Percentiles rank a stretch among this genome's conserved stretches.
Evolutionary conservation across 305 asterid genomes (phyloP).

Genomic region (Caryopteris hybrid): DNA sequence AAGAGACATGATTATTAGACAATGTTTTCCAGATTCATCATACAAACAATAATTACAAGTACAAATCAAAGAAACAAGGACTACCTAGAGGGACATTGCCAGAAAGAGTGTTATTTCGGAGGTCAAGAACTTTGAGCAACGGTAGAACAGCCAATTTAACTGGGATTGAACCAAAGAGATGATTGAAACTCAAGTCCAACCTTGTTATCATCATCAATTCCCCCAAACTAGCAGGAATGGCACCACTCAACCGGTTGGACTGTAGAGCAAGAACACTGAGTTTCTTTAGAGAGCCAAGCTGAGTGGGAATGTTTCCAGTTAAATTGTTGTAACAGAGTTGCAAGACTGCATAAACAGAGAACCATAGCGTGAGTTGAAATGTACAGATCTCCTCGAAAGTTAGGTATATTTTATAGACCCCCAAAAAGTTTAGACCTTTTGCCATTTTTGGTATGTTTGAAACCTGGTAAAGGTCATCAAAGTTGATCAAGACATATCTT

Average conservation of each 20-base stretch:
- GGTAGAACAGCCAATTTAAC: slow-evolving; percentile 51
- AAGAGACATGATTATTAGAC: slow-evolving; percentile 8
- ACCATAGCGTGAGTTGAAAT: not conserved
- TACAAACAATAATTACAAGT: not conserved
- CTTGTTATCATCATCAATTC: slow-evolving; percentile 53
- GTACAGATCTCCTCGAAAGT: not conserved
- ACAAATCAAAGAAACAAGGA: not conserved
- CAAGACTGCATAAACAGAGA: slow-evolving; percentile 51
- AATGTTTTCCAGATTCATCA: not conserved
- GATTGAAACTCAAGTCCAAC: slow-evolving; percentile 79
- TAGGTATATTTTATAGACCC: not conserved
- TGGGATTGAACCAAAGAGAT: slow-evolving; percentile 78
- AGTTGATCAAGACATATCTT: not conserved
- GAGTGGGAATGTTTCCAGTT: slow-evolving; percentile 71
- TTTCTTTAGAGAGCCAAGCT: slow-evolving; percentile 58
- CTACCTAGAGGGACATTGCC: slow-evolving; percentile 94
- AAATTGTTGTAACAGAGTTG: slow-evolving; percentile 83
- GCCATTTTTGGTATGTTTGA: not conserved
- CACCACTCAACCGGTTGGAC: slow-evolving; percentile 71
- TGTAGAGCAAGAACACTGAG: slow-evolving; percentile 87
- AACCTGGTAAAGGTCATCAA: not conserved
- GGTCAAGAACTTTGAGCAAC: slow-evolving; percentile 58
- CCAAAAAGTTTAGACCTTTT: not conserved
- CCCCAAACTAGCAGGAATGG: slow-evolving; percentile 90
- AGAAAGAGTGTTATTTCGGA: slow-evolving; percentile 77